These are phyloP conservation scores for Adansonia gregorii DNA, from an alignment of 441 rosid genomes.

Conservation along the genomic window DNA sequence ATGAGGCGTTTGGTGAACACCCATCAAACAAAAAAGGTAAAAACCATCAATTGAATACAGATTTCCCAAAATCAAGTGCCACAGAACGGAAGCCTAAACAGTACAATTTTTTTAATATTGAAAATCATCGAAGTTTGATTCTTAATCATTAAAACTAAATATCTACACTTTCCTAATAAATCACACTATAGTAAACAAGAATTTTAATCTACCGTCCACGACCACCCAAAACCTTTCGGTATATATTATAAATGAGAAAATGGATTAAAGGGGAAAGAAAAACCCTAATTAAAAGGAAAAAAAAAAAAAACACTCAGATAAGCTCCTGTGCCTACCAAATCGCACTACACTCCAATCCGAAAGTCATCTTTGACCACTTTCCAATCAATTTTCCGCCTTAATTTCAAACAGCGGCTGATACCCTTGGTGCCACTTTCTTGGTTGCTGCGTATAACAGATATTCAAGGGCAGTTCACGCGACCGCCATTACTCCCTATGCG, in stretches of 20 bases:
- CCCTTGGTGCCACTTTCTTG: conserved; percentile 45
- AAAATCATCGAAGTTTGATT: no score
- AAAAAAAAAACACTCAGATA: no score
- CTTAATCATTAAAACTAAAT: no score
- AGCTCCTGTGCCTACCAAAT: conserved; percentile 4
- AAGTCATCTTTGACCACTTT: conserved; percentile 19
- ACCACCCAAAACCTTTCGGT: conserved; percentile 23
- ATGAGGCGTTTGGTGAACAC: no score
- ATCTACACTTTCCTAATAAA: no score
- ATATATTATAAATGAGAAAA: neutral
- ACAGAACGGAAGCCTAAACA: neutral
- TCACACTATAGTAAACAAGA: conserved; percentile 22
- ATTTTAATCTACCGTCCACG: neutral
- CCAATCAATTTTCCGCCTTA: conserved; percentile 8
- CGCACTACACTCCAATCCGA: conserved; percentile 33
- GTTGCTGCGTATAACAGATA: conserved; percentile 37
- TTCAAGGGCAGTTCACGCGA: conserved; percentile 47
- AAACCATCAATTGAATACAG: neutral
- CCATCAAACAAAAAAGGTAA: neutral
- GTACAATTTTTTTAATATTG: neutral
- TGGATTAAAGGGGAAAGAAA: neutral
- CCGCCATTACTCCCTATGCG: conserved; percentile 47
- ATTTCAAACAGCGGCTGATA: conserved; percentile 59
- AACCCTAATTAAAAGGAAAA: conserved; percentile 19
- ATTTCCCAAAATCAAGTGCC: neutral